Percentiles rank a stretch among this genome's conserved stretches.
Conservation (phyloP, 768 basidiomycete species). For the Tubosaeta brunneosetosa region DNA sequence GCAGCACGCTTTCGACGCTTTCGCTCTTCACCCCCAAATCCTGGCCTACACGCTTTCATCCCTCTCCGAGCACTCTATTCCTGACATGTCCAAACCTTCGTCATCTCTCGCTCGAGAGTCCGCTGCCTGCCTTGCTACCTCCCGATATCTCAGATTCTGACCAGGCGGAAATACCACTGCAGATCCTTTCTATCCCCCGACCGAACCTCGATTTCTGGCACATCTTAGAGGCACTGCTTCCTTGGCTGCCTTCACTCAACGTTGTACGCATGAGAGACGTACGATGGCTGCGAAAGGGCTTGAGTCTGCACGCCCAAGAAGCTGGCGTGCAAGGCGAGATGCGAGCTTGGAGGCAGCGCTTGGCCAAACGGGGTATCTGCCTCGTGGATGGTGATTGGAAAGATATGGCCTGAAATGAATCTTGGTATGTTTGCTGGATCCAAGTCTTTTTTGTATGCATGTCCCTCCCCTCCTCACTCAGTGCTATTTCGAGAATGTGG, state of each 20-base stretch:
- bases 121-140: slow-evolving; percentile 50
- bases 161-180: slow-evolving; percentile 37
- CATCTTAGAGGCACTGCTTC: slow-evolving; percentile 51
- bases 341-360: slow-evolving; percentile 63
- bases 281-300: slow-evolving; percentile 66
- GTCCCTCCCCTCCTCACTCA: slow-evolving; percentile 6
- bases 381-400: slow-evolving; percentile 75
- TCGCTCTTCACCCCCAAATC: slow-evolving; percentile 65
- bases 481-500: background rate
- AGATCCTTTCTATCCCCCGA: slow-evolving; percentile 72
- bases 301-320: slow-evolving; percentile 59
- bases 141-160: slow-evolving; percentile 24
- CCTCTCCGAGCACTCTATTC: slow-evolving; percentile 49
- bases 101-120: slow-evolving; percentile 71
- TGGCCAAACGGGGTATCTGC: slow-evolving; percentile 52
- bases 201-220: slow-evolving; percentile 57
- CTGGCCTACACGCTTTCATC: slow-evolving; percentile 57
- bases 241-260: slow-evolving; percentile 50
- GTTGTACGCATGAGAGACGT: slow-evolving; percentile 63
- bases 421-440: slow-evolving; percentile 5
- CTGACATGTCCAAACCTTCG: slow-evolving; percentile 48
- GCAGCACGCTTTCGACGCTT: slow-evolving; percentile 52
- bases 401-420: slow-evolving; percentile 29
- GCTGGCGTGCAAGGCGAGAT: slow-evolving; percentile 82
- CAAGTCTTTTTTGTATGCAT: slow-evolving; percentile 2